phyloP scores from a whole-genome alignment of 306 rosid genomes.

The Cicer chorassanicum region DNA sequence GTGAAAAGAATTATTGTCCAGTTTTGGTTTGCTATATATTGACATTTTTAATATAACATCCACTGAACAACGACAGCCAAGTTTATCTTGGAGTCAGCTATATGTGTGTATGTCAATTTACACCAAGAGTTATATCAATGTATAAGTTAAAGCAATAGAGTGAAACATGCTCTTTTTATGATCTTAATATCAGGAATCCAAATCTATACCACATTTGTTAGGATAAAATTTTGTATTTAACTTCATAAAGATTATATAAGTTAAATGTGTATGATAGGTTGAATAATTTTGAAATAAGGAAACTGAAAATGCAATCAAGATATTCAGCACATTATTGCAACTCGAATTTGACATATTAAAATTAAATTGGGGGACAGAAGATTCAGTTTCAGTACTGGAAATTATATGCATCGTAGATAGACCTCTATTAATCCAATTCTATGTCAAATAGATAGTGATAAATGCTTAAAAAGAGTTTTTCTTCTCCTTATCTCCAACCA shows the following conservation, averaged over 20 bases:
- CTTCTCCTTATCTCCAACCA: constrained; percentile 6
- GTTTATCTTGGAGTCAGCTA: neutral
- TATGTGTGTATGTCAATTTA: neutral
- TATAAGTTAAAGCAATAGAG: neutral
- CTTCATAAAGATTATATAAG: neutral
- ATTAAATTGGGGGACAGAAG: constrained; percentile 12
- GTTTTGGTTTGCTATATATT: neutral
- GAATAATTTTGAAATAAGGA: neutral
- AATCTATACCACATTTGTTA: constrained; percentile 12
- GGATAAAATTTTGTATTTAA: constrained; percentile 3
- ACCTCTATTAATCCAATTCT: constrained; percentile 1
- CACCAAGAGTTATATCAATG: neutral
- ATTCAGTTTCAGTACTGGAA: constrained; percentile 1
- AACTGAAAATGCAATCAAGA: constrained; percentile 11
- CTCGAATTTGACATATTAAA: constrained; percentile 15
- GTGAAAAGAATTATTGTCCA: neutral
- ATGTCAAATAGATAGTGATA: constrained; percentile 15
- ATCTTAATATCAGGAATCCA: neutral
- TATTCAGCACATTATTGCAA: neutral
- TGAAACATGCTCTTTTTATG: neutral
- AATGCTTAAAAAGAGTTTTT: neutral
- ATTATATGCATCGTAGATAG: neutral
- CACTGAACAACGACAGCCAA: neutral
- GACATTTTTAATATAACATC: constrained; percentile 15
- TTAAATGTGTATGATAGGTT: neutral